These are phyloP conservation scores for Raphanus raphanistrum DNA, from an alignment of 345 rosid species.

Conservation along the genomic window DNA sequence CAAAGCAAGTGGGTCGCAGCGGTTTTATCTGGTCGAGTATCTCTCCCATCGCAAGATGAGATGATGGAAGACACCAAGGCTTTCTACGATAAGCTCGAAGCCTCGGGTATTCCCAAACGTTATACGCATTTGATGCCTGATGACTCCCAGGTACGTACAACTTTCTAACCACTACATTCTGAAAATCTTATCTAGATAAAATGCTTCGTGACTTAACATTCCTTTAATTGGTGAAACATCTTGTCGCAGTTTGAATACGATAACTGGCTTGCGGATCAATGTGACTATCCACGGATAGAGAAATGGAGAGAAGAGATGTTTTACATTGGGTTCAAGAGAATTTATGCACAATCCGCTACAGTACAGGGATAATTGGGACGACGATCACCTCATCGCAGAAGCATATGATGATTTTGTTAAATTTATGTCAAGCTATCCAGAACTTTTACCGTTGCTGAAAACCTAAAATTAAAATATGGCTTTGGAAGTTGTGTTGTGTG, in stretches of 20 bases:
- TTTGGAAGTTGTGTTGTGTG: not conserved
- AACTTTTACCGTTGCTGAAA: conserved; percentile 39
- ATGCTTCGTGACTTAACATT: not conserved
- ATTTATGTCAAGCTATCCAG: conserved; percentile 31
- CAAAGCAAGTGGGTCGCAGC: conserved; percentile 46
- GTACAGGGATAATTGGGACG: conserved; percentile 72
- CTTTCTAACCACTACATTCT: not conserved
- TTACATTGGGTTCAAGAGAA: conserved; percentile 16
- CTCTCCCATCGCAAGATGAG: conserved; percentile 34
- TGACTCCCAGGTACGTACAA: conserved; percentile 30
- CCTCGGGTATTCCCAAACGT: conserved; percentile 60
- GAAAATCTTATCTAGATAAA: conserved; percentile 1
- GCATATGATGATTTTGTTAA: conserved; percentile 55
- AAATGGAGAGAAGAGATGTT: conserved; percentile 68
- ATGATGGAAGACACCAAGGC: conserved; percentile 49
- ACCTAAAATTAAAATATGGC: conserved; percentile 7
- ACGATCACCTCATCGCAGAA: conserved; percentile 49
- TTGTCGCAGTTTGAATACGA: conserved; percentile 53
- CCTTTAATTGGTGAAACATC: not conserved
- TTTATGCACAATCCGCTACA: conserved; percentile 39
- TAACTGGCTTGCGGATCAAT: conserved; percentile 55
- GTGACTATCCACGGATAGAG: conserved; percentile 43
- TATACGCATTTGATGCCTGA: conserved; percentile 59
- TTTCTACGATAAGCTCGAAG: conserved; percentile 59
- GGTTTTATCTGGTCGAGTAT: conserved; percentile 31